These are phyloP conservation scores for Cryptococcus sp. DNA, from an alignment of 1,284 basidiomycete species.

Conservation along the genomic window DNA sequence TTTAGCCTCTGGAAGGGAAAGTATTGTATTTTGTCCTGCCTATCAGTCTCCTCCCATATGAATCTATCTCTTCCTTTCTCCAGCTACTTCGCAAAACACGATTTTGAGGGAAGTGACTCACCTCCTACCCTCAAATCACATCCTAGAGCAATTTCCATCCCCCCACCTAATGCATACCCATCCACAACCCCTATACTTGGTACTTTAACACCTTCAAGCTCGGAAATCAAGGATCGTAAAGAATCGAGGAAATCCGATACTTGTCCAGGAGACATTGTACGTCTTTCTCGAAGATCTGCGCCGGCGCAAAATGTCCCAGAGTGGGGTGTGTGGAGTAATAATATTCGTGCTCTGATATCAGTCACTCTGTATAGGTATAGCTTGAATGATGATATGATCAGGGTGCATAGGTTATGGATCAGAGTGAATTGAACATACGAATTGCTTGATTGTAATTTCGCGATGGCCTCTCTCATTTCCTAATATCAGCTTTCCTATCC, in stretches of 20 bases:
- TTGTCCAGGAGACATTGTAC: slow-evolving; percentile 68
- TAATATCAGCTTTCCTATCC: slow-evolving; percentile 32
- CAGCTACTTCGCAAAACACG: not conserved
- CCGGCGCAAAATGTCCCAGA: slow-evolving; percentile 84
- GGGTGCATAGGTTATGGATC: too few species aligned
- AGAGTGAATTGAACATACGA: slow-evolving; percentile 53
- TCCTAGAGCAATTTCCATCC: slow-evolving; percentile 77
- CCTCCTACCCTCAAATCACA: slow-evolving; percentile 85
- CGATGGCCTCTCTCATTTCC: slow-evolving; percentile 68
- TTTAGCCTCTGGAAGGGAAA: slow-evolving; percentile 76
- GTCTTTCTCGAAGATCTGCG: slow-evolving; percentile 81
- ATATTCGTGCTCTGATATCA: slow-evolving; percentile 55
- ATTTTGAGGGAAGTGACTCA: slow-evolving; percentile 36
- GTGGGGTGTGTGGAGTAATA: slow-evolving; percentile 72
- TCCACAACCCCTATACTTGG: slow-evolving; percentile 91
- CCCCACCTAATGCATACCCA: slow-evolving; percentile 87
- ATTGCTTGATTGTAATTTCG: slow-evolving; percentile 59
- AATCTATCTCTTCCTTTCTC: not conserved
- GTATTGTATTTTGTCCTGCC: slow-evolving; percentile 44
- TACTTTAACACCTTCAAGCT: slow-evolving; percentile 73
- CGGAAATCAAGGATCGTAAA: slow-evolving; percentile 66
- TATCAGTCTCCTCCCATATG: not conserved
- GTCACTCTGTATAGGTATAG: not conserved
- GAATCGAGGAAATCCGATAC: slow-evolving; percentile 75
- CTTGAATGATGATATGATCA: not conserved